A percentile compares a stretch with the other conserved stretches of the same genome.
Evolutionary conservation across 106 monocot genomes (phyloP).

Genomic region (Acorus calamus): DNA sequence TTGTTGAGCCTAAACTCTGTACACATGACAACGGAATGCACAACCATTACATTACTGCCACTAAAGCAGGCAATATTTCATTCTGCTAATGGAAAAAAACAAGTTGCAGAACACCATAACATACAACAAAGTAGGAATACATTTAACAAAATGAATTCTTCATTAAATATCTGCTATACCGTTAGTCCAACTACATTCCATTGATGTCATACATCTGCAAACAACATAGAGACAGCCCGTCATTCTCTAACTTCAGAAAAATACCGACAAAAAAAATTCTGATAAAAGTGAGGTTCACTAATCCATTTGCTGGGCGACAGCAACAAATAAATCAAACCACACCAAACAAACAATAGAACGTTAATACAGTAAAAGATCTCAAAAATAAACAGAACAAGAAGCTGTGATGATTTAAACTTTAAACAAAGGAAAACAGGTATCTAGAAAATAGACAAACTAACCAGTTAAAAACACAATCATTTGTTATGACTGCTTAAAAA

Average conservation of each 20-base stretch:
- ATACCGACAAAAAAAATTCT: too few relatives aligned
- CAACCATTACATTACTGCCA: too few relatives aligned
- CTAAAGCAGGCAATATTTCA: too few relatives aligned
- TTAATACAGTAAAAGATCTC: not conserved
- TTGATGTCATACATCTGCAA: conserved; percentile 20
- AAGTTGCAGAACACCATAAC: conserved; percentile 12
- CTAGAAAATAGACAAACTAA: not conserved
- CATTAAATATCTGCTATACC: conserved; percentile 20
- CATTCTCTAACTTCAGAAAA: not conserved
- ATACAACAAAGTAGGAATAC: conserved; percentile 13
- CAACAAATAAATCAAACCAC: not conserved
- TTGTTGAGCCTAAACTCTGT: too few relatives aligned
- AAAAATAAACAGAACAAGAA: too few relatives aligned
- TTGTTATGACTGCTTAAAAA: conserved; percentile 25
- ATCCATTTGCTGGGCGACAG: too few relatives aligned
- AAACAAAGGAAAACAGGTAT: conserved; percentile 1
- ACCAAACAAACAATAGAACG: not conserved
- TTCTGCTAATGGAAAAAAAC: not conserved
- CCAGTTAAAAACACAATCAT: conserved; percentile 7
- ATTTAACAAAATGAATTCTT: conserved; percentile 14
- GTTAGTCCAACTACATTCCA: conserved; percentile 34
- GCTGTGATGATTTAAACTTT: too few relatives aligned
- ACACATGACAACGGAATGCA: too few relatives aligned
- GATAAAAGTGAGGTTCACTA: too few relatives aligned
- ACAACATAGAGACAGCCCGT: not conserved